A percentile compares a stretch with the other conserved stretches of the same genome.
Evolutionary conservation across 2,329 filamentous ascomycete species (phyloP).

Genomic region (Xylariaceae sp.): DNA sequence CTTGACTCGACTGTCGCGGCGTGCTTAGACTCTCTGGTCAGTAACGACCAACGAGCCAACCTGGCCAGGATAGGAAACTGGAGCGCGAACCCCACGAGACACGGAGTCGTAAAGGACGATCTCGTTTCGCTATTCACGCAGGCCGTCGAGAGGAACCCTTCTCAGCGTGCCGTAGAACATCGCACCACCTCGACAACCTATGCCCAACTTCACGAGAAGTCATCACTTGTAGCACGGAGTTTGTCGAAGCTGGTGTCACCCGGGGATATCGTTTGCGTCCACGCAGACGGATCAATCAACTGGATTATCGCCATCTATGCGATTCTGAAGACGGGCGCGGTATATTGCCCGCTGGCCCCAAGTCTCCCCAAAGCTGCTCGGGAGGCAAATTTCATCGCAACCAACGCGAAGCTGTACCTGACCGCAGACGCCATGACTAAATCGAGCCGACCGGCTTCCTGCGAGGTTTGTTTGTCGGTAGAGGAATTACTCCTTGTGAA

Average conservation of each 20-base stretch:
- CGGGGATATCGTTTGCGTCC: conserved; percentile 33
- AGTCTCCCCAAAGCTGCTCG: conserved; percentile 23
- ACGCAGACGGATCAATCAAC: conserved; percentile 33
- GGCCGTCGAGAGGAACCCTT: not conserved
- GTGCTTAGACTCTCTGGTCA: not conserved
- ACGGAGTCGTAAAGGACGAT: not conserved
- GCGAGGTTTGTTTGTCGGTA: not conserved
- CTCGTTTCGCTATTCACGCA: not conserved
- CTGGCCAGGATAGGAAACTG: not conserved
- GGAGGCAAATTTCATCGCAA: conserved; percentile 23
- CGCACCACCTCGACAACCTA: conserved; percentile 15
- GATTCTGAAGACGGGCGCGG: conserved; percentile 32
- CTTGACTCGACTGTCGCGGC: not conserved
- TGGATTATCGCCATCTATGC: conserved; percentile 37
- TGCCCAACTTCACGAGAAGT: not conserved
- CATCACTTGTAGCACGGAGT: not conserved
- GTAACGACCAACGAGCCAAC: not conserved
- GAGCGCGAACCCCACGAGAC: not conserved
- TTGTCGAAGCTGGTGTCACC: conserved; percentile 7
- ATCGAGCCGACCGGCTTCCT: not conserved
- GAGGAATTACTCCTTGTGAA: conserved; percentile 1
- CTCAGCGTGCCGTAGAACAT: not conserved
- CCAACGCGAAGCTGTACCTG: conserved; percentile 29
- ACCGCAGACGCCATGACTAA: conserved; percentile 3
- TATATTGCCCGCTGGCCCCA: conserved; percentile 33